Conservation (phyloP, 805 yeast genomes). For the Ogataea chonburiensis region DNA sequence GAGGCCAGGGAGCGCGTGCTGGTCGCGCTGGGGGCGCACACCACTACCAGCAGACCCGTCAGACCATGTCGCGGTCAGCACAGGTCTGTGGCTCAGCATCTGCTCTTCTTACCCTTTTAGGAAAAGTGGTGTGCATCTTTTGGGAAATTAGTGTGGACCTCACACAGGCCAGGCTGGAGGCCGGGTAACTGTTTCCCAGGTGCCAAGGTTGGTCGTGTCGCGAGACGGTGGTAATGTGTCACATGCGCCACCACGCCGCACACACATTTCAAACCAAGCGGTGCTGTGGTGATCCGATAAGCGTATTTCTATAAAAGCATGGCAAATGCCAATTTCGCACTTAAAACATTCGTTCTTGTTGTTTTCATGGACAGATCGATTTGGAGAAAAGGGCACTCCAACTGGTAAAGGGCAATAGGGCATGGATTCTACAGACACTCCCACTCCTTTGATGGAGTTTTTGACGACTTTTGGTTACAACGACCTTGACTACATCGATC, state of each 20-base stretch:
- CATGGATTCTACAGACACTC: conserved; percentile 13
- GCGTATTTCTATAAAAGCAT: conserved; percentile 10
- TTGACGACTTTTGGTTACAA: conserved; percentile 7
- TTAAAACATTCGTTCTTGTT: conserved; percentile 7
- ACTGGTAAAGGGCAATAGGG: conserved; percentile 6
- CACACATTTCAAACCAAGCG: conserved; percentile 4
- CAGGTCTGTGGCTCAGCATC: conserved; percentile 10
- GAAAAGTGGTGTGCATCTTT: conserved; percentile 15
- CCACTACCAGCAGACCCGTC: no score
- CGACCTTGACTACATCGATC: conserved; percentile 7
- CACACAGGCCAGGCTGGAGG: neutral
- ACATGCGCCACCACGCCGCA: conserved; percentile 15
- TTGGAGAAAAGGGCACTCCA: conserved; percentile 4
- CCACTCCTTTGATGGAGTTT: conserved; percentile 13
- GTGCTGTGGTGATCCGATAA: conserved; percentile 9
- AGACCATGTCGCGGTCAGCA: no score
- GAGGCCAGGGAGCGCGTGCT: no score
- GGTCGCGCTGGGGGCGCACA: no score
- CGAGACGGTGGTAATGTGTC: conserved; percentile 6
- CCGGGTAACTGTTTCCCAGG: conserved; percentile 11
- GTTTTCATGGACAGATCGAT: conserved; percentile 11
- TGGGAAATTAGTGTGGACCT: conserved; percentile 6
- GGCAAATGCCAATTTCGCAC: conserved; percentile 9
- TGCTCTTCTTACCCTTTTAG: conserved; percentile 10
- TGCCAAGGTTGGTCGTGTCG: no score